Evolutionary conservation across 495 filamentous ascomycete genomes (phyloP).

Genomic region (Astrocystis sublimbata): DNA sequence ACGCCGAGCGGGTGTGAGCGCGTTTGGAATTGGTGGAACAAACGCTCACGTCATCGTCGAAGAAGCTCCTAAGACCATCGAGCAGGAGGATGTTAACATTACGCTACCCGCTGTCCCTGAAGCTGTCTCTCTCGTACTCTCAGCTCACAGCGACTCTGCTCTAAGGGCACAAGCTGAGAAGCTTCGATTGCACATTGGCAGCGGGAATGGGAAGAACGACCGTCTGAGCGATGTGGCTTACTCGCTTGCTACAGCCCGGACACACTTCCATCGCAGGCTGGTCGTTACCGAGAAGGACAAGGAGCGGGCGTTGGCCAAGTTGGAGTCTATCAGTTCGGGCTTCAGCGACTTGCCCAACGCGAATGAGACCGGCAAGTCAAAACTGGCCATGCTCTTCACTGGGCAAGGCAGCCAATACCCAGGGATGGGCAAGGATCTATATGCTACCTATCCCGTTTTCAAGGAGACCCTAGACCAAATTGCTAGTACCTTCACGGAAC

Average conservation of each 20-base stretch:
- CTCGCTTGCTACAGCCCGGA: slow-evolving; percentile 29
- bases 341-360: not conserved
- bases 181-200: slow-evolving; percentile 19
- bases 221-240: slow-evolving; percentile 26
- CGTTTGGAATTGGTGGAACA: slow-evolving; percentile 36
- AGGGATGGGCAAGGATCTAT: slow-evolving; percentile 37
- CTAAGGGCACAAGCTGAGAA: slow-evolving; percentile 21
- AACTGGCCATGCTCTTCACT: slow-evolving; percentile 38
- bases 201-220: slow-evolving; percentile 1
- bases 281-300: slow-evolving; percentile 18
- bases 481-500: slow-evolving; percentile 18
- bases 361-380: slow-evolving; percentile 4
- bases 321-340: slow-evolving; percentile 6
- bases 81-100: not conserved
- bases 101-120: not conserved
- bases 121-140: slow-evolving; percentile 25
- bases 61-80: slow-evolving; percentile 15
- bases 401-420: slow-evolving; percentile 40
- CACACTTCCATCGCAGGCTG: slow-evolving; percentile 21
- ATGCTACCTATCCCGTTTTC: slow-evolving; percentile 23
- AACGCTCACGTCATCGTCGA: slow-evolving; percentile 36
- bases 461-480: slow-evolving; percentile 20
- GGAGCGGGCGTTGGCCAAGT: slow-evolving; percentile 15
- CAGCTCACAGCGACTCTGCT: slow-evolving; percentile 21
- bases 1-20: slow-evolving; percentile 29